Base-by-base conservation (phyloP, 768 basidiomycete genomes). In the Lactifluus volemus region DNA sequence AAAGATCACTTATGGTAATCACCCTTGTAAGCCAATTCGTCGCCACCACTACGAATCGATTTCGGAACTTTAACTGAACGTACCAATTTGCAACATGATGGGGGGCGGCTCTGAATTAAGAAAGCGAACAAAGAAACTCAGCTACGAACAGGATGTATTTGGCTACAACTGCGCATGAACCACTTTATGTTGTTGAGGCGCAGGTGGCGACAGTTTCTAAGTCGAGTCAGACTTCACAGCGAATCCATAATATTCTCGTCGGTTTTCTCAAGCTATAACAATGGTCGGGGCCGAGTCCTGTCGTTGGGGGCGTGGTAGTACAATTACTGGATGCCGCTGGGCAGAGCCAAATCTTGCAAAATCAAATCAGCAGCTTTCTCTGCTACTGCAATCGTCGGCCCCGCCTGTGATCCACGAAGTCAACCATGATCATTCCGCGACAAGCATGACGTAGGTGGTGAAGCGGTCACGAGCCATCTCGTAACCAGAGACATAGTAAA, bases 301-400 rank as follows among this genome's bases (percentile, higher is more conserved):
- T 34, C 50, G 7, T 3, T 8, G 15, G n/a, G 19, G 42, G 29
- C 32, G 32, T 11, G n/a, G 7, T 32, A 45, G n/a, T 17, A 25
- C 30, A 36, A 25, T 47, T 42, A 53, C 11, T 14, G 15, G 2
- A 30, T 25, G 8, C 19, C 5, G 4, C 30, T n/a, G 5, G 25
- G 21, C 29, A 12, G 48, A 49, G 48, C 32, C 25, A 65, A 48
- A 29, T 59, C 64, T 58, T 56, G 62, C 58, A 67, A 67, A 60
- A 73, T 71, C 48, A 72, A 32, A 36, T 71, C 73, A 17, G 71
- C 69, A 2, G 72, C 72, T 49, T 70, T 69, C 60, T 73, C 73
- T 11, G 68, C 73, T 3, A 73, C 57, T 2, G 70, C 71, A 42
- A 70, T 67, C 15, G 53, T 49, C 14, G 70, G 67, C 1, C 62